Evolutionary conservation across 192 early-diverging fungal genomes (phyloP), one percentile per base, ranked within the genome.

Genomic region (Chytriomyces confervae): DNA sequence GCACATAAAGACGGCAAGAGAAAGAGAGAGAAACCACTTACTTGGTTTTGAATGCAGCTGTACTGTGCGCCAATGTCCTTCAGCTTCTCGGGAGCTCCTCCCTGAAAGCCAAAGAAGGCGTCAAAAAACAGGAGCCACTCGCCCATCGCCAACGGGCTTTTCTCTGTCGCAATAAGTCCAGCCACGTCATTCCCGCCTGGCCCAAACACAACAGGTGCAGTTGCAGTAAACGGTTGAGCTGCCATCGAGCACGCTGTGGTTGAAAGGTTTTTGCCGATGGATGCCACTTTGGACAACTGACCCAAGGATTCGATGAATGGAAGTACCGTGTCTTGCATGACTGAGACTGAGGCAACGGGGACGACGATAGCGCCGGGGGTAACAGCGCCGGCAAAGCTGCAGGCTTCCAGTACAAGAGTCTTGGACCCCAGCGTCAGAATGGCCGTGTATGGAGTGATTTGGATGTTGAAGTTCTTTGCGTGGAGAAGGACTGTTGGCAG

Each of bases 61-160:
- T 57, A 57, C 3, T 57, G 53, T 11, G 53, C 53, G 13, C 11
- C 20, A 20, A 57, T 18, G 13, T 11, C 53, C 20, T 57, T 57
- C 53, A 57, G 11, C 11, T 18, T 57, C 1, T 57, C 53, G 1
- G 11, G 13, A 11, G 53, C 11, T 20, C 20, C 20, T 57, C 53
- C 53, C 53, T 57, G 53, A 57, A 57, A 57, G 53, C 43, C 67
- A 48, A 47, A 69, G 67, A 69, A 69, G 43, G 47, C 27, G 27
- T 46, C 67, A 69, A 69, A 69, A 46, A 69, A n/a, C 13, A 46
- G 18, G 67, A 47, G 18, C 67, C 67, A 69, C 46, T 69, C 67
- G 0, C 43, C 67, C 67, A 69, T 69, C 18, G 67, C 67, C 11
- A 69, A 24, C 16, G 67, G 67, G 16, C 29, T 47, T 48, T 69